These are phyloP conservation scores for Chlorella sorokiniana DNA, from an alignment of 139 green algal species.

Conservation along the genomic window DNA sequence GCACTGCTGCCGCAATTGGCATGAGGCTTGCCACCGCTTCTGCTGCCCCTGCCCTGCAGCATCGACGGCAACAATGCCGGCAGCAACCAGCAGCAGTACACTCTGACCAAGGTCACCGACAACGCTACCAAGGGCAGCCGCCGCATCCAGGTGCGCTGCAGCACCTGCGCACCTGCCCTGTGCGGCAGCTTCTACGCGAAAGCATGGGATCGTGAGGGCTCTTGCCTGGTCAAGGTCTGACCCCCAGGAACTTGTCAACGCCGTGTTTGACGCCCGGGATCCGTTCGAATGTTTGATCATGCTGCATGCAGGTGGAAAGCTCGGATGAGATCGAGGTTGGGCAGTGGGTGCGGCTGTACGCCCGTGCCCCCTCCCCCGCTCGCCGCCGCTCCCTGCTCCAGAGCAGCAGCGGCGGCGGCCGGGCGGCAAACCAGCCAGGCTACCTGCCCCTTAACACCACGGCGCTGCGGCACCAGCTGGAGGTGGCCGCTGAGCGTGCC, in stretches of 20 bases:
- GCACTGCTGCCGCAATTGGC: background rate
- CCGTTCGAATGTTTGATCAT: too few species aligned
- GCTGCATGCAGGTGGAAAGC: background rate
- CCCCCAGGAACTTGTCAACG: too few species aligned
- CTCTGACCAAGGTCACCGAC: background rate
- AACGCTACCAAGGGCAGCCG: conserved; percentile 5
- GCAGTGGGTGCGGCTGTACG: background rate
- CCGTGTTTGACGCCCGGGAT: too few species aligned
- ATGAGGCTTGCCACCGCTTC: background rate
- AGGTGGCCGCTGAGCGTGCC: background rate
- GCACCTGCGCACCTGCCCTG: too few species aligned
- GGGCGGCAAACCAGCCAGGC: background rate
- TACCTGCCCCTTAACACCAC: background rate
- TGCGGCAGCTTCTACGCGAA: too few species aligned
- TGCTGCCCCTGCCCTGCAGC: background rate
- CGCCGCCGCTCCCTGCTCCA: background rate
- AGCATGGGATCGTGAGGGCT: too few species aligned
- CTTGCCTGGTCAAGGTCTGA: too few species aligned
- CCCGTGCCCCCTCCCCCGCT: background rate
- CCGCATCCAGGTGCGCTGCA: too few species aligned
- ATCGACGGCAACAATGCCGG: conserved; percentile 25
- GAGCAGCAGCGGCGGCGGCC: background rate
- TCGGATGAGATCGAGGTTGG: background rate
- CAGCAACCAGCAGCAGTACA: conserved; percentile 8
- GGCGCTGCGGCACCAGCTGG: background rate